phyloP scores from a whole-genome alignment of 148 eudicot species.

The Agrostemma githago region DNA sequence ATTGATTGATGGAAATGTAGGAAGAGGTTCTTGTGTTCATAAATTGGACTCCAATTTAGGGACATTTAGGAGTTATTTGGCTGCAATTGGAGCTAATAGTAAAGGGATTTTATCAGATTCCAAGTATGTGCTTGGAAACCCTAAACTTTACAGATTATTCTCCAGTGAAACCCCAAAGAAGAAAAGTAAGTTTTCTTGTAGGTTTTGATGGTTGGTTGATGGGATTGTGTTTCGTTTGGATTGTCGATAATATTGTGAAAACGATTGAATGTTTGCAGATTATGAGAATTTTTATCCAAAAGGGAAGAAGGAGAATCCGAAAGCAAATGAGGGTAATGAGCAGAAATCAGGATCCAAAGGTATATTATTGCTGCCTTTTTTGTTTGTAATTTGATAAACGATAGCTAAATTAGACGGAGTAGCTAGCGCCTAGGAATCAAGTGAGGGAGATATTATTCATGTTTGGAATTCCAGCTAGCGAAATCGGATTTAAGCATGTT shows the following conservation, averaged over 20 bases:
- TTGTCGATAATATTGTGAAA: neutral
- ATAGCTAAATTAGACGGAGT: neutral
- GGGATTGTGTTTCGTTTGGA: neutral
- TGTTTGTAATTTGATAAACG: neutral
- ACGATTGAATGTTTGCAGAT: constrained; percentile 9
- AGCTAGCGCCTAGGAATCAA: neutral
- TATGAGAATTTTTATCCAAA: constrained; percentile 20
- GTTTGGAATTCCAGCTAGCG: neutral
- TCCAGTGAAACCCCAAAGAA: constrained; percentile 73
- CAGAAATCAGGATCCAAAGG: constrained; percentile 78
- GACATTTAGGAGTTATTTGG: constrained; percentile 56
- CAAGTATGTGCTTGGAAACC: constrained; percentile 40
- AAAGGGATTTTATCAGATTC: constrained; percentile 42
- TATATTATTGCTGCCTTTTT: constrained; percentile 13
- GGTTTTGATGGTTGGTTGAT: neutral
- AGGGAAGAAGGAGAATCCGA: constrained; percentile 15
- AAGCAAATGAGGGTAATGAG: constrained; percentile 9
- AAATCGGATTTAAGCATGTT: neutral
- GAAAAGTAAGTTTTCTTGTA: constrained; percentile 44
- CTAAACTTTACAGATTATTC: constrained; percentile 49
- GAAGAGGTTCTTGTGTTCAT: constrained; percentile 19
- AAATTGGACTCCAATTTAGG: constrained; percentile 42
- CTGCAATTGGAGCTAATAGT: constrained; percentile 41
- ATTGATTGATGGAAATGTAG: constrained; percentile 23
- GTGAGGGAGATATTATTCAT: neutral